These are phyloP conservation scores for Fusarium tricinctum DNA, from an alignment of 2,329 filamentous ascomycete genomes.

Conservation along the genomic window DNA sequence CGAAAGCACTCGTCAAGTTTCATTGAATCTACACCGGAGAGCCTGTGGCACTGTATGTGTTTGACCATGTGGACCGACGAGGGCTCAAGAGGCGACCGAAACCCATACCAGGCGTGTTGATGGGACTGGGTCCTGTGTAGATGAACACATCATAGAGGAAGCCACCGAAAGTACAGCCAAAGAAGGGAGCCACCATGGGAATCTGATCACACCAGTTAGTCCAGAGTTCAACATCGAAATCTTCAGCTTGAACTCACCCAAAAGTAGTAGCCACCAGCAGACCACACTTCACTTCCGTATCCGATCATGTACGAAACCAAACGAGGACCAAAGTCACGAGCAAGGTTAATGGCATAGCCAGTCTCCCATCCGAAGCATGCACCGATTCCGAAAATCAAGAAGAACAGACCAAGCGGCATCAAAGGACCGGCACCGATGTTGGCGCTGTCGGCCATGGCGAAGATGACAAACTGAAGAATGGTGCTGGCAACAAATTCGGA, in stretches of 20 bases:
- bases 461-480: slow-evolving; percentile 79
- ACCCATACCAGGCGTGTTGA: slow-evolving; percentile 77
- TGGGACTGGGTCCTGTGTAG: slow-evolving; percentile 77
- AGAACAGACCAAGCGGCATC: slow-evolving; percentile 75
- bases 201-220: slow-evolving; percentile 61
- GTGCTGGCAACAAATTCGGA: slow-evolving; percentile 78
- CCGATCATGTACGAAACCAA: slow-evolving; percentile 76
- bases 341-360: slow-evolving; percentile 81
- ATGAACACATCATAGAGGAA: slow-evolving; percentile 77
- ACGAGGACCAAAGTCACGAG: slow-evolving; percentile 78
- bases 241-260: slow-evolving; percentile 65
- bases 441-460: slow-evolving; percentile 72
- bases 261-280: slow-evolving; percentile 77
- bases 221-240: neutral
- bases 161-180: slow-evolving; percentile 73
- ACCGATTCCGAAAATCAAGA: slow-evolving; percentile 80
- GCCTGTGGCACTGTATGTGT: slow-evolving; percentile 50
- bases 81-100: slow-evolving; percentile 64
- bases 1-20: neutral
- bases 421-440: slow-evolving; percentile 69
- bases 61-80: slow-evolving; percentile 55
- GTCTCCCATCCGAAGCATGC: slow-evolving; percentile 83
- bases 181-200: slow-evolving; percentile 79
- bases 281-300: slow-evolving; percentile 77
- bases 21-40: slow-evolving; percentile 39